A percentile compares a stretch with the other conserved stretches of the same genome.
These are phyloP conservation scores for Beauveria caledonica DNA, from an alignment of 2,329 filamentous ascomycete genomes.

Conservation along the genomic window DNA sequence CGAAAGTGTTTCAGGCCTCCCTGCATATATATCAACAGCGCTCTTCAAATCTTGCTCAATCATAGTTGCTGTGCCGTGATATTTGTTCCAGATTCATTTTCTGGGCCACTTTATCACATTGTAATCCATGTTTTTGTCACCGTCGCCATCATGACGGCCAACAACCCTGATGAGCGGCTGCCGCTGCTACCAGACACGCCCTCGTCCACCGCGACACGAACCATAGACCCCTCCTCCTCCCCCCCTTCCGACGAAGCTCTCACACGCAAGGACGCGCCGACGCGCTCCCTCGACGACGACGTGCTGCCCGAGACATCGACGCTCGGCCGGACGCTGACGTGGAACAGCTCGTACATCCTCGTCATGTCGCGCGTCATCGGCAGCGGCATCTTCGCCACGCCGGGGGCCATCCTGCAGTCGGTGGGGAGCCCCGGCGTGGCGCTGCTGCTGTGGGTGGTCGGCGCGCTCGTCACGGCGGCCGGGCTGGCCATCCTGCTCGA, in stretches of 20 bases:
- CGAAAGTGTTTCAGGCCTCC: neutral
- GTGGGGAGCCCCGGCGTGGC: constrained; percentile 60
- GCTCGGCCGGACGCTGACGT: constrained; percentile 50
- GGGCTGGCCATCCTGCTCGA: constrained; percentile 56
- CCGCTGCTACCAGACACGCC: constrained; percentile 4
- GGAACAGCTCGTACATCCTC: constrained; percentile 57
- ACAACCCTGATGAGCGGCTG: neutral
- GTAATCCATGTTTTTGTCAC: neutral
- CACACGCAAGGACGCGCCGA: constrained; percentile 9
- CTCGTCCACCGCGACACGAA: neutral
- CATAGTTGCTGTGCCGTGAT: too few relatives aligned
- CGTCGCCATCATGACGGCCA: neutral
- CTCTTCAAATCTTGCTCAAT: neutral
- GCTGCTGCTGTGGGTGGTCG: constrained; percentile 54
- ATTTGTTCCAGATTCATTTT: neutral
- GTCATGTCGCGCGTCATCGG: constrained; percentile 62
- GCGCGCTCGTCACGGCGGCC: constrained; percentile 52
- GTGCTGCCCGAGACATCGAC: constrained; percentile 51
- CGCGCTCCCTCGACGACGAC: constrained; percentile 42
- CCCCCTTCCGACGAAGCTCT: neutral
- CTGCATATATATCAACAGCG: neutral
- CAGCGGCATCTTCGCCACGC: constrained; percentile 65
- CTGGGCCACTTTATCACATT: neutral
- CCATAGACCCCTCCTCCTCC: neutral
- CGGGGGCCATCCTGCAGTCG: constrained; percentile 56